These are phyloP conservation scores for Trichoderma sp. DNA, from an alignment of 2,329 filamentous ascomycete genomes.

Conservation along the genomic window DNA sequence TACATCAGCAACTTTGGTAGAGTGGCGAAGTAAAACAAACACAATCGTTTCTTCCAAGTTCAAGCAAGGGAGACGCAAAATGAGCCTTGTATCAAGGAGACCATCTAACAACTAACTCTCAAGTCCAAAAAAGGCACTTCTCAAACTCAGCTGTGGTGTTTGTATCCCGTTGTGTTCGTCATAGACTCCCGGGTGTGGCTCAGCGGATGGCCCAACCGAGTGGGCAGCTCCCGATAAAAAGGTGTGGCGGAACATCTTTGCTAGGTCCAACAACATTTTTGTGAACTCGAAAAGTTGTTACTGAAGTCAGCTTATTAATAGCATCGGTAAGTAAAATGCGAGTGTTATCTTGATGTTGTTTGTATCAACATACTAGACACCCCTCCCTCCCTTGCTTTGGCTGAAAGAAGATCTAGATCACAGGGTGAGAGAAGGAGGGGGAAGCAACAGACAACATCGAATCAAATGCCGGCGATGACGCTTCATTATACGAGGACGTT, in stretches of 20 bases:
- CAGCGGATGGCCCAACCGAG: background rate
- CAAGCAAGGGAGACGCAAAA: background rate
- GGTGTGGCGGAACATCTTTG: background rate
- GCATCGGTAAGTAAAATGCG: background rate
- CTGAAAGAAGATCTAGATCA: background rate
- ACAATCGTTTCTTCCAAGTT: background rate
- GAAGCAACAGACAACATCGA: background rate
- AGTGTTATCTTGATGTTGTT: background rate
- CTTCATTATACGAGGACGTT: background rate
- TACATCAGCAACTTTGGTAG: background rate
- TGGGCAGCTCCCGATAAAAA: background rate
- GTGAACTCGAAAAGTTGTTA: background rate
- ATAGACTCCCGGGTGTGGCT: background rate
- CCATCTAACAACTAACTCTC: background rate
- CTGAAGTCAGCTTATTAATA: background rate
- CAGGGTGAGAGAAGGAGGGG: background rate
- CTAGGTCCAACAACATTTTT: background rate
- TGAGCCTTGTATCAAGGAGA: background rate
- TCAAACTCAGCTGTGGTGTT: background rate
- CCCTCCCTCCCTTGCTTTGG: background rate
- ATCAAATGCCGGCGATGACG: background rate
- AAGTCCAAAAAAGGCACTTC: background rate
- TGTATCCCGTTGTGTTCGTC: background rate
- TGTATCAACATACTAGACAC: background rate
- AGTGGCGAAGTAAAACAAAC: background rate